Base-by-base conservation (phyloP, 192 early-diverging fungal genomes). In the Gaertneriomyces semiglobifer region DNA sequence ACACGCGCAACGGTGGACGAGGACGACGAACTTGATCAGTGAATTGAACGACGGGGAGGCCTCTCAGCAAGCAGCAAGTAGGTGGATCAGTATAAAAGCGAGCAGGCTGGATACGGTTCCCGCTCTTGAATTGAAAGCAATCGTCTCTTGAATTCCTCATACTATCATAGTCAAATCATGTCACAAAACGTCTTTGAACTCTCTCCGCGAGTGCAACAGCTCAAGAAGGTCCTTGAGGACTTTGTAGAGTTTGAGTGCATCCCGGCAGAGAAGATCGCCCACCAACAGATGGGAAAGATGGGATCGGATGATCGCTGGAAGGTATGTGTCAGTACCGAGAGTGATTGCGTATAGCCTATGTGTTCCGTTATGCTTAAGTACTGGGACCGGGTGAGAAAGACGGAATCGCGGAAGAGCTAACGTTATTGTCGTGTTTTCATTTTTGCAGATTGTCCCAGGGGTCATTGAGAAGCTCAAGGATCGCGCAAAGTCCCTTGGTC, bases 391-490 rank as follows among this genome's bases (percentile, higher is more conserved):
- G 25, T 33, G 25, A 33, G 25, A 33, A 33, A 33, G 25, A 33
- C 25, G 25, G 25, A 33, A 33, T 33, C 25, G 25, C 25, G 2
- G 25, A 33, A 50, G 48, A 74, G 12, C 14, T 47, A 4, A 43
- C 44, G 14, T 45, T 47, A 10, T 79, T 78, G 8, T 38, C 58
- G 38, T 16, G 42, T 10, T 12, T 45, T 62, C 19, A 11, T 10
- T 48, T 60, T 44, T 46, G 41, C 65, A 88, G 86, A 62, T 80
- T 1, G 85, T 96, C 44, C 96, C 96, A 18, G 78, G 83, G 43
- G 81, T 95, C 48, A 85, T 98, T 58, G 96, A 95, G 71, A 75
- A 86, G 41, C 88, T 99, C 55, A 99, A 99, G 79, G 68, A 66
- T 41, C 90, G 92, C 68, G 96, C 96, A 0, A 82, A 82, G 55